These are phyloP conservation scores for Lenwebbia sp. DNA, from an alignment of 345 rosid genomes.

Conservation along the genomic window DNA sequence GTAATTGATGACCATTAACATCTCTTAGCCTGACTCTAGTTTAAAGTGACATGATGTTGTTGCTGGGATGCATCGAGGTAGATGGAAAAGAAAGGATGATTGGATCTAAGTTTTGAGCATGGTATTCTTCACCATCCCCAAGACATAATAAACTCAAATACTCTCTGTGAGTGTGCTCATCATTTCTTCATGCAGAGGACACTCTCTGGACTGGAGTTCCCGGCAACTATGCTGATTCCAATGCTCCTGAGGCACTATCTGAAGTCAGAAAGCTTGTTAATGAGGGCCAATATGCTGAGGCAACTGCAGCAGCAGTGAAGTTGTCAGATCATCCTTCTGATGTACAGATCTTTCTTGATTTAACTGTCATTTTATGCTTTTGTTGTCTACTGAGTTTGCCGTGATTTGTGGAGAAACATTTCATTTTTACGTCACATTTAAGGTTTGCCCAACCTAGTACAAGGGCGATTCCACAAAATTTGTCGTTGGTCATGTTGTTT, in stretches of 20 bases:
- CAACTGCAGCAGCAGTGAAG: conserved; percentile 56
- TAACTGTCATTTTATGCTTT: background rate
- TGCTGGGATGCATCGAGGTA: background rate
- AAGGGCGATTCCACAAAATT: background rate
- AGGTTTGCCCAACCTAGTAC: background rate
- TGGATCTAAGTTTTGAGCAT: background rate
- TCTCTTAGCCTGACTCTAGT: background rate
- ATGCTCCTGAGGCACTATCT: conserved; percentile 50
- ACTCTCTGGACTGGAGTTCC: conserved; percentile 88
- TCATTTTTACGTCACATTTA: background rate
- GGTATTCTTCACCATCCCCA: background rate
- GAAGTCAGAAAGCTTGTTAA: conserved; percentile 66
- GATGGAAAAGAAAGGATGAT: background rate
- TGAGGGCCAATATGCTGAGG: conserved; percentile 46
- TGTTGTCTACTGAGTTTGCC: background rate
- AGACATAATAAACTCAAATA: background rate
- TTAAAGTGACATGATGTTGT: background rate
- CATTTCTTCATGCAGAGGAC: conserved; percentile 42
- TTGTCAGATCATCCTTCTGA: conserved; percentile 54
- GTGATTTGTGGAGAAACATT: background rate
- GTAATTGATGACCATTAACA: background rate
- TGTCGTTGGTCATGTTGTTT: background rate
- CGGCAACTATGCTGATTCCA: conserved; percentile 51
- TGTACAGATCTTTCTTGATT: conserved; percentile 17
- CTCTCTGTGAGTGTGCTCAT: background rate